Conservation (phyloP, 2,329 filamentous ascomycete species). For the Fusarium sp. region DNA sequence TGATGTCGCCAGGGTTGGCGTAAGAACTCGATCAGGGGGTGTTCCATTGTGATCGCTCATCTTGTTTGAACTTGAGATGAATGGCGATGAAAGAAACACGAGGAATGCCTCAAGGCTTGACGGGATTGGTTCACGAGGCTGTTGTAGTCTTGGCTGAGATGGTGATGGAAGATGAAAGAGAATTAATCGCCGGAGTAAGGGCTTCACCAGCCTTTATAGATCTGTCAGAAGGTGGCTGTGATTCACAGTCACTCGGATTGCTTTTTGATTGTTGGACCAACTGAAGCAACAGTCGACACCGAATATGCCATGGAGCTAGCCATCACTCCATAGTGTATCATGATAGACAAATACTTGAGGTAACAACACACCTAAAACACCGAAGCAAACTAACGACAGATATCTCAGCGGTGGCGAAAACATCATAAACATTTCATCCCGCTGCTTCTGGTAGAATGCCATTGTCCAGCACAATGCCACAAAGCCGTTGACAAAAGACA, state of each 20-base stretch:
- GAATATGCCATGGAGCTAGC: not conserved
- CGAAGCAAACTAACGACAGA: not conserved
- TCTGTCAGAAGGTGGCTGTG: not conserved
- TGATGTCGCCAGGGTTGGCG: not conserved
- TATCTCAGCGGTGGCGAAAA: not conserved
- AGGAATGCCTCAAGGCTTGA: not conserved
- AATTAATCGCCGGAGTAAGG: not conserved
- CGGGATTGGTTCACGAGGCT: not conserved
- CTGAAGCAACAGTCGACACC: not conserved
- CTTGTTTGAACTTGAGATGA: not conserved
- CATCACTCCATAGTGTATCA: not conserved
- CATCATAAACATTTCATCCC: not conserved
- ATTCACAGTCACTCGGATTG: constrained; percentile 4
- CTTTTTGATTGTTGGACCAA: not conserved
- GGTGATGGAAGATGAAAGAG: not conserved
- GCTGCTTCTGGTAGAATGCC: not conserved
- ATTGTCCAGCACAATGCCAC: not conserved
- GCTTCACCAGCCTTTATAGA: constrained; percentile 3
- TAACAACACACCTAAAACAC: not conserved
- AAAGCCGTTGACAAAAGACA: constrained; percentile 4
- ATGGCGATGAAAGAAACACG: not conserved
- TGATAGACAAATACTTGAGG: no score
- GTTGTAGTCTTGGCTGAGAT: not conserved
- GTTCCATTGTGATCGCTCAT: constrained; percentile 6
- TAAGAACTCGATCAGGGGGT: constrained; percentile 1